Conservation (phyloP, 225 moss, liverwort and hornwort species). For the Polytrichum commune region DNA sequence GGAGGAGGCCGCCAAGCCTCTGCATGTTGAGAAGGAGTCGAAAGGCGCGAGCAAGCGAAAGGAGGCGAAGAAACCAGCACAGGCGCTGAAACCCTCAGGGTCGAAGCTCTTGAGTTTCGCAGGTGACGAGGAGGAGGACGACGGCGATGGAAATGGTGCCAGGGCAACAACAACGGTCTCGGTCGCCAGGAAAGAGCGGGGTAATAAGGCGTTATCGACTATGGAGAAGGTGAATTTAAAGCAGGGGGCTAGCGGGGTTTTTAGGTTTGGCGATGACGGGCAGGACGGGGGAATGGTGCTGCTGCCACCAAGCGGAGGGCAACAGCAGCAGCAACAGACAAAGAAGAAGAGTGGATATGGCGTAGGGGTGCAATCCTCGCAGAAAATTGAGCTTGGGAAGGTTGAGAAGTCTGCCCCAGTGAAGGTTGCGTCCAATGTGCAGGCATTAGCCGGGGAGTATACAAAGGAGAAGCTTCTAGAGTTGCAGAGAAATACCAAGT, state of each 20-base stretch:
- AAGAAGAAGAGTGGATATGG: conserved; percentile 63
- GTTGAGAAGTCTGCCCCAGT: conserved; percentile 42
- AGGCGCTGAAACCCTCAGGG: conserved; percentile 43
- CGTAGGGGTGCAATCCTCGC: conserved; percentile 40
- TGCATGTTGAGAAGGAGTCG: conserved; percentile 14
- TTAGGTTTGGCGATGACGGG: conserved; percentile 69
- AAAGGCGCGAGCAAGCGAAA: conserved; percentile 26
- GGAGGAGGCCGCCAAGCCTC: conserved; percentile 27
- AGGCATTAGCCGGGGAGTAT: conserved; percentile 86
- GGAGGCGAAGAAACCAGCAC: conserved; percentile 42
- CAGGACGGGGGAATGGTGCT: conserved; percentile 26
- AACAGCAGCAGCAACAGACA: conserved; percentile 18
- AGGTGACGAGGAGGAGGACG: conserved; percentile 78
- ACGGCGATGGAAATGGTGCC: conserved; percentile 28
- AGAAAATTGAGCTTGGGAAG: conserved; percentile 70
- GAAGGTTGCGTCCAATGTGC: conserved; percentile 67
- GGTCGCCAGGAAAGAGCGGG: conserved; percentile 33
- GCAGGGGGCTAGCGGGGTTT: conserved; percentile 28
- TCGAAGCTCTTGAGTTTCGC: conserved; percentile 80
- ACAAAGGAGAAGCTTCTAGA: conserved; percentile 93
- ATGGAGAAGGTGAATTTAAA: conserved; percentile 44
- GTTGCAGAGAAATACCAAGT: conserved; percentile 83
- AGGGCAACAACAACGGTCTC: conserved; percentile 4
- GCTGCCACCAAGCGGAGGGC: background rate
- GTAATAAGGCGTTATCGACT: conserved; percentile 36